Base-by-base conservation (phyloP, 1,284 basidiomycete species). In the Moniliella sp. region DNA sequence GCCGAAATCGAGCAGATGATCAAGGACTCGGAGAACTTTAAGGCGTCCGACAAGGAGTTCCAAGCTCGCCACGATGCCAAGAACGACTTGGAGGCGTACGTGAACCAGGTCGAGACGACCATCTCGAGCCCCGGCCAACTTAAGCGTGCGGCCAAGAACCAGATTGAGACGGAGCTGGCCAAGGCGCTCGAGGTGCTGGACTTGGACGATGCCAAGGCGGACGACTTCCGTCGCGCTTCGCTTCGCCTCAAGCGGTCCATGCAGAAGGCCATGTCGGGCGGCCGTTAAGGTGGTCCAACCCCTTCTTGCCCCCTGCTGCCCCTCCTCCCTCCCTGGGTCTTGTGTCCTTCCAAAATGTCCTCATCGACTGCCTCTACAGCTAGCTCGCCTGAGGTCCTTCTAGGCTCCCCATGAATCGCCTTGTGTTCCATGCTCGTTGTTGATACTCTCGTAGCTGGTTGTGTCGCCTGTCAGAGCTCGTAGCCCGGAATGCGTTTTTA, bases 1-100 rank as follows among this genome's bases (percentile, higher is more conserved):
- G 50, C 48, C 31, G 56, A 59, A 46, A 59, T 59, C 34, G 56
- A 59, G 41, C 54, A 59, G 48, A 59, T 59, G 56, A 57, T 59
- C 54, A 57, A 57, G 51, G 56, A 59, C 34, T 50, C 51, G 39
- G 56, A 59, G 46, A 46, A 47, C 34, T 59, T 57, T 54, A 54
- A 52, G 52, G 48, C 51, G 39, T 46, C 49, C 30, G 56, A 58
- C 51, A 49, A 50, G 39, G 56, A 58, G 48, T 58, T 58, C 53
- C 52, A 52, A 34, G 55, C 55, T 32, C 48, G 51, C 39, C 55
- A 58, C 51, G 55, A 58, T 41, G 48, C 53, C 34, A 43, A 45
- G 37, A 51, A 56, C 45, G 55, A 58, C 46, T 46, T 58, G 33
- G 54, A 55, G 49, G 53, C 53, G 13, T 58, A 58, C 48, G 51